These are phyloP conservation scores for Ceratobasidium sp. DNA, from an alignment of 1,284 basidiomycete species.

Conservation along the genomic window DNA sequence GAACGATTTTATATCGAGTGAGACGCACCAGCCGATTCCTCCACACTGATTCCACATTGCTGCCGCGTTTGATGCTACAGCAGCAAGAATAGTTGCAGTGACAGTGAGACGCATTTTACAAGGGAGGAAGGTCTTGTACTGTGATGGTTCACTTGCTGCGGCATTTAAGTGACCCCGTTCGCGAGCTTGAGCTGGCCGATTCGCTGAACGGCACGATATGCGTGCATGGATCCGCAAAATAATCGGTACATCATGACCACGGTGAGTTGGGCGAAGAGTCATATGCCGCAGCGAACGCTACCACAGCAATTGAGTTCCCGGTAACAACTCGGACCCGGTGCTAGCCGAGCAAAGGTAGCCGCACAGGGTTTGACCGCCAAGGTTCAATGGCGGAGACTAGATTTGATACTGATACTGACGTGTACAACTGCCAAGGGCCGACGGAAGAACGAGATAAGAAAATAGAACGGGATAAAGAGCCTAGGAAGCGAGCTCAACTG, in stretches of 20 bases:
- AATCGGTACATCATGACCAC: slow-evolving; percentile 2
- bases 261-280: neutral
- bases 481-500: neutral
- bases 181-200: neutral
- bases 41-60: slow-evolving; percentile 15
- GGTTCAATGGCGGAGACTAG: neutral
- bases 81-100: neutral
- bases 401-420: neutral
- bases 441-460: neutral
- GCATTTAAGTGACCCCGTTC: neutral
- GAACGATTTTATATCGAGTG: neutral
- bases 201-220: neutral
- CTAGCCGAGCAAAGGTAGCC: neutral
- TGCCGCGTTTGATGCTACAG: neutral
- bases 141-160: neutral
- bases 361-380: neutral
- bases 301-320: neutral
- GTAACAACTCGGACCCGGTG: neutral
- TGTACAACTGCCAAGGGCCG: neutral
- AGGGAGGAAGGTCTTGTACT: neutral
- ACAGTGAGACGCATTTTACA: neutral
- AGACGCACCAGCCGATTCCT: slow-evolving; percentile 23
- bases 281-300: neutral
- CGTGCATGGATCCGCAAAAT: slow-evolving; percentile 31
- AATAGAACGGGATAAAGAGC: neutral